Evolutionary conservation across 331 rosid genomes (phyloP).

Genomic region (Cydonia oblonga): DNA sequence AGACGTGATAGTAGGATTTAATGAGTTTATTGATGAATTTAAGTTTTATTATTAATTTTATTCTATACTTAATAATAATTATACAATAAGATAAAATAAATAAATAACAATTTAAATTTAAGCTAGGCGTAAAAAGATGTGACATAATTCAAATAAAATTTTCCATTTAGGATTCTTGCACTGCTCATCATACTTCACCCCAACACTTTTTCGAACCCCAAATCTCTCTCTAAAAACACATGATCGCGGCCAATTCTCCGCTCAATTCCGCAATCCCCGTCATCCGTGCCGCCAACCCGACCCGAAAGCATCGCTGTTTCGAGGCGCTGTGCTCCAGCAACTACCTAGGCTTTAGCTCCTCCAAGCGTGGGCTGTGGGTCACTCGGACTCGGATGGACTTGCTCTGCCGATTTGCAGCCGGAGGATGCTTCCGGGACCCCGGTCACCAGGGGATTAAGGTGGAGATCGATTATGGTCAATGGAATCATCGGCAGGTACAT

Average conservation of each 20-base stretch:
- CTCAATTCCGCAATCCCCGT: slow-evolving; percentile 10
- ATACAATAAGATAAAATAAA: too few relatives aligned
- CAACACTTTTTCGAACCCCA: neutral
- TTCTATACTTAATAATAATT: too few relatives aligned
- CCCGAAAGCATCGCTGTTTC: neutral
- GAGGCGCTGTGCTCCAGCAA: slow-evolving; percentile 11
- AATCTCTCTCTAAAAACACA: slow-evolving; percentile 2
- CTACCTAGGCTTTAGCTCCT: slow-evolving; percentile 15
- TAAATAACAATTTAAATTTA: too few relatives aligned
- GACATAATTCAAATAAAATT: too few relatives aligned
- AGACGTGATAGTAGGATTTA: too few relatives aligned
- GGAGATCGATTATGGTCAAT: slow-evolving; percentile 71
- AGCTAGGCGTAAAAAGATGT: too few relatives aligned
- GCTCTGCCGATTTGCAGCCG: neutral
- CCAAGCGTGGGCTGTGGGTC: slow-evolving; percentile 9
- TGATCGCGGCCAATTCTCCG: slow-evolving; percentile 31
- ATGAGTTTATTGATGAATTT: too few relatives aligned
- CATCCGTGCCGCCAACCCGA: slow-evolving; percentile 1
- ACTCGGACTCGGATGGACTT: slow-evolving; percentile 30
- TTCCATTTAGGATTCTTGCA: too few relatives aligned
- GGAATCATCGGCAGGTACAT: slow-evolving; percentile 76
- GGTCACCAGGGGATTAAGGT: slow-evolving; percentile 20
- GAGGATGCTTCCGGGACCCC: slow-evolving; percentile 13
- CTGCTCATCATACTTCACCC: too few relatives aligned
- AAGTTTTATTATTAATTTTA: too few relatives aligned